Conservation (phyloP, 371 early-diverging fungal species). For the Mortierella sp. region DNA sequence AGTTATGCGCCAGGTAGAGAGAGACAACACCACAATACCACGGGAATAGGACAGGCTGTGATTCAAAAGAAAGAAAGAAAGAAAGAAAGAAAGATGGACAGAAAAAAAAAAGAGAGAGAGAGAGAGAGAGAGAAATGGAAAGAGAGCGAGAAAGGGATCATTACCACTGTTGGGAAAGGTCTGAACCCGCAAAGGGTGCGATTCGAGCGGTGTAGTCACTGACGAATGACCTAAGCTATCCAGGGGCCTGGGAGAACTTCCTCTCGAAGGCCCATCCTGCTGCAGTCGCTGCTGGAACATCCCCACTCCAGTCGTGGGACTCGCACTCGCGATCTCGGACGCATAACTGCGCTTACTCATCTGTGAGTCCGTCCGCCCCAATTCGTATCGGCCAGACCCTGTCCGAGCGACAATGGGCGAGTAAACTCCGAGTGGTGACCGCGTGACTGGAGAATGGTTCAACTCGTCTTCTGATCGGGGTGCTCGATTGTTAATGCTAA, state of each 20-base stretch:
- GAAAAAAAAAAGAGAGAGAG: neutral
- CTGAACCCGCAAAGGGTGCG: conserved; percentile 8
- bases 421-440: neutral
- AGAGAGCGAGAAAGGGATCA: neutral
- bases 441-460: neutral
- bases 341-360: conserved; percentile 41
- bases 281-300: neutral
- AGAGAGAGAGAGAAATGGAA: neutral
- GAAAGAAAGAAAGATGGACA: neutral
- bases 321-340: conserved; percentile 10
- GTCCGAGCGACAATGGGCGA: neutral
- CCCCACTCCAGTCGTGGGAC: no score
- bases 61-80: no score
- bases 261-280: conserved; percentile 12
- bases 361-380: conserved; percentile 24
- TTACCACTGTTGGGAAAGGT: neutral
- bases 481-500: no score
- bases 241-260: neutral
- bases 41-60: no score
- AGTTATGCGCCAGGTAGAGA: no score
- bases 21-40: no score
- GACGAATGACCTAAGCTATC: neutral
- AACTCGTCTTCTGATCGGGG: no score
- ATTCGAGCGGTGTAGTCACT: neutral
- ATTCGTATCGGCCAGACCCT: neutral